Evolutionary conservation across 371 early-diverging fungal species (phyloP).

Genomic region (Mucor velutinosus): DNA sequence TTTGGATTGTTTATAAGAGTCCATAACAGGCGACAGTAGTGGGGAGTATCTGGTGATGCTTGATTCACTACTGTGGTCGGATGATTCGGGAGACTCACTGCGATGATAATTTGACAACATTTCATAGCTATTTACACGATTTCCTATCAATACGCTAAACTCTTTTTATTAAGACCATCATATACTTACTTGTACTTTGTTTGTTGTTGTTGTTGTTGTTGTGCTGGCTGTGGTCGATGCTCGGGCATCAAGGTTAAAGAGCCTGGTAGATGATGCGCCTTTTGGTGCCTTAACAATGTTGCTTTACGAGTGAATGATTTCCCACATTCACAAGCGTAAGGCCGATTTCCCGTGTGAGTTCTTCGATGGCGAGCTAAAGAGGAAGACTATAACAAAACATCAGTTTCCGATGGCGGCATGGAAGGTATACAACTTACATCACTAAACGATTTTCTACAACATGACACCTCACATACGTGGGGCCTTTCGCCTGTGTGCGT

Average conservation of each 20-base stretch:
- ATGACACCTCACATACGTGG: slow-evolving; percentile 65
- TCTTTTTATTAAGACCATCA: not conserved
- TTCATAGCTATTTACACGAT: not conserved
- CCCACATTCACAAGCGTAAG: slow-evolving; percentile 53
- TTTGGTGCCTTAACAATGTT: slow-evolving; percentile 66
- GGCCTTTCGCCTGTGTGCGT: slow-evolving; percentile 85
- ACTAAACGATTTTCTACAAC: slow-evolving; percentile 63
- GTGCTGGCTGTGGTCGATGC: not conserved
- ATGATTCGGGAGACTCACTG: slow-evolving; percentile 16
- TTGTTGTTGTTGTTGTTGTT: not conserved
- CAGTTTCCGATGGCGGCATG: not conserved
- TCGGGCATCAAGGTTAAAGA: not conserved
- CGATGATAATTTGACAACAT: slow-evolving; percentile 5
- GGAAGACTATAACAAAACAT: slow-evolving; percentile 34
- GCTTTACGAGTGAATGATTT: slow-evolving; percentile 70
- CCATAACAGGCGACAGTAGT: slow-evolving; percentile 1
- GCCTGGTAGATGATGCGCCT: slow-evolving; percentile 19
- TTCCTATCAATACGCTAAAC: not conserved
- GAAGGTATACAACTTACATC: slow-evolving; percentile 30
- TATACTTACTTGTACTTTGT: not conserved
- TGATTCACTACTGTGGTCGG: slow-evolving; percentile 8
- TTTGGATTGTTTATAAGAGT: not conserved
- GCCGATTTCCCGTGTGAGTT: slow-evolving; percentile 50
- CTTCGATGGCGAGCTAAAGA: slow-evolving; percentile 50
- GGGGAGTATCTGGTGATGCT: slow-evolving; percentile 3